A percentile compares a stretch with the other conserved stretches of the same genome.
Evolutionary conservation across 176 grass and related monocot species (phyloP).

Genomic region (Guadua angustifolia): DNA sequence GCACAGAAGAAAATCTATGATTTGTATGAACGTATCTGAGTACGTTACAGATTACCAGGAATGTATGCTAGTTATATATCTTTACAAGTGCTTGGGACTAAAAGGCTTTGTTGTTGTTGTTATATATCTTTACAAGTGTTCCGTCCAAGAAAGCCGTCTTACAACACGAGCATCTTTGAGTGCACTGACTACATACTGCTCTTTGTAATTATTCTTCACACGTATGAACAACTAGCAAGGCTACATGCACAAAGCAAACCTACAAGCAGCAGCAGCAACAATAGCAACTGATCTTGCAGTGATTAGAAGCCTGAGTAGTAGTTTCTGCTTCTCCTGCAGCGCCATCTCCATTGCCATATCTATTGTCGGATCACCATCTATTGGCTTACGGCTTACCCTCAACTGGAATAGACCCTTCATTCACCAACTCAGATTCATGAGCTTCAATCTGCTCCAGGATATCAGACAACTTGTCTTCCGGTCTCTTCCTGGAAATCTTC

Average conservation of each 20-base stretch:
- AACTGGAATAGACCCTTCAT: conserved; percentile 45
- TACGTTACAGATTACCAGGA: conserved; percentile 13
- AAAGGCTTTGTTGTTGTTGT: too few species aligned
- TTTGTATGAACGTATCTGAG: conserved; percentile 5
- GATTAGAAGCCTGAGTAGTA: conserved; percentile 14
- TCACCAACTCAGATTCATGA: conserved; percentile 21
- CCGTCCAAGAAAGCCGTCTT: not conserved
- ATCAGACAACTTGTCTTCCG: conserved; percentile 49
- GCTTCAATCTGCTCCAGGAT: conserved; percentile 33
- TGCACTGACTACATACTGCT: conserved; percentile 16
- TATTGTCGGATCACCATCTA: conserved; percentile 3
- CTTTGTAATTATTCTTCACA: conserved; percentile 21
- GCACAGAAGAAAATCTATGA: not conserved
- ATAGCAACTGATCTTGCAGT: not conserved
- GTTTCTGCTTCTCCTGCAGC: conserved; percentile 12
- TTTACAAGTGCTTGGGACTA: conserved; percentile 34
- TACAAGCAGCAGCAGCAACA: not conserved
- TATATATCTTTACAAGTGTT: conserved; percentile 27
- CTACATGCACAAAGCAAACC: not conserved
- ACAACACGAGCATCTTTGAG: conserved; percentile 26
- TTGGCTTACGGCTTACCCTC: conserved; percentile 47
- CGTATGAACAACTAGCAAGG: not conserved
- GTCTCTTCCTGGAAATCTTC: conserved; percentile 59
- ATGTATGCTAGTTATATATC: not conserved
- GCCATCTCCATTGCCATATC: conserved; percentile 34